phyloP scores from a whole-genome alignment of 139 green algal genomes.

The Chlorella sp. region DNA sequence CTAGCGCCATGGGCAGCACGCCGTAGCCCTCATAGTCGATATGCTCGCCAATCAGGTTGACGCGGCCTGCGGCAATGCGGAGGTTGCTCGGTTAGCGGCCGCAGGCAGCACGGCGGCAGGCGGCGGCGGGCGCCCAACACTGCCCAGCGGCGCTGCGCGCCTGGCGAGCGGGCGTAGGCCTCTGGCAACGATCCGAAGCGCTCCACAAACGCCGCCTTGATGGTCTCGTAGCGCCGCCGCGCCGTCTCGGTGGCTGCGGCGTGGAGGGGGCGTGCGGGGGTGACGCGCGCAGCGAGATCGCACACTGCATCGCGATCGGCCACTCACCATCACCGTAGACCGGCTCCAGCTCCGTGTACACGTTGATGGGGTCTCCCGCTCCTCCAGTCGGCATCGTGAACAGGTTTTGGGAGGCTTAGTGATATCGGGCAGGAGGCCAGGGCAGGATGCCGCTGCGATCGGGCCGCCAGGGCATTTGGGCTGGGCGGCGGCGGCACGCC shows the following conservation, averaged over 20 bases:
- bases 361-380: constrained; percentile 24
- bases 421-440: too few relatives aligned
- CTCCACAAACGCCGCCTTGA: constrained; percentile 64
- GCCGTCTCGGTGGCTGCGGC: constrained; percentile 17
- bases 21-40: constrained; percentile 98
- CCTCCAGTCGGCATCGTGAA: too few relatives aligned
- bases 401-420: too few relatives aligned
- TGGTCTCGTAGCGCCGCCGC: constrained; percentile 23
- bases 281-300: too few relatives aligned
- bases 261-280: too few relatives aligned
- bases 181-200: constrained; percentile 64
- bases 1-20: constrained; percentile 98
- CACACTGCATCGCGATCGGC: neutral
- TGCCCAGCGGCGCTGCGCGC: constrained; percentile 30
- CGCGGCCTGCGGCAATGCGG: constrained; percentile 75
- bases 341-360: constrained; percentile 32
- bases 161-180: constrained; percentile 70
- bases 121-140: neutral
- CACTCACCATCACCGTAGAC: constrained; percentile 66
- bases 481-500: too few relatives aligned
- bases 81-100: neutral
- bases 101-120: neutral
- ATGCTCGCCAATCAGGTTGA: constrained; percentile 99
- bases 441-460: too few relatives aligned
- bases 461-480: too few relatives aligned